Evolutionary conservation across 139 green algal genomes (phyloP).

Genomic region (Ettlia oleoabundans): DNA sequence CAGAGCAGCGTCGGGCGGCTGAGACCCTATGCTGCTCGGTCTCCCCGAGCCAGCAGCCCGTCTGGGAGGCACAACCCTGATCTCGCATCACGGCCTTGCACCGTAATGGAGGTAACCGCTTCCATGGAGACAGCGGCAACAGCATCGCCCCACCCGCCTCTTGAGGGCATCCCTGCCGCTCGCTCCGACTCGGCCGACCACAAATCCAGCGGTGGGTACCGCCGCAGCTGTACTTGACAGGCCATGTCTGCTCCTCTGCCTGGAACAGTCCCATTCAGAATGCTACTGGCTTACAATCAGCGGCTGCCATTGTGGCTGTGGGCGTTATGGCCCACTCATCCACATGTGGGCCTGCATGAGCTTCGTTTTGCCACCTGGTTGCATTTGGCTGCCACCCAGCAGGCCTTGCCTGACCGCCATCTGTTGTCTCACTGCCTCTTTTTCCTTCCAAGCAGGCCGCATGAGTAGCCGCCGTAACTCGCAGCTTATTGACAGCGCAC

Average conservation of each 20-base stretch:
- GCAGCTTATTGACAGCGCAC: slow-evolving; percentile 1
- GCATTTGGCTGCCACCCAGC: not conserved
- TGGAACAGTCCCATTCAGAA: no score
- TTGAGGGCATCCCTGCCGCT: no score
- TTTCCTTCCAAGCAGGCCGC: no score
- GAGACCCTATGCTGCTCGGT: not conserved
- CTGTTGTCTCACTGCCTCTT: not conserved
- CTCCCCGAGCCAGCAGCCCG: not conserved
- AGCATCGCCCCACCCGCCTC: not conserved
- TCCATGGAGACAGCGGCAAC: not conserved
- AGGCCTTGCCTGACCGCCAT: not conserved
- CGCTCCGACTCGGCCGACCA: no score
- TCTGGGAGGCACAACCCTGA: not conserved
- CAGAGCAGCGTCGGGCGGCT: not conserved
- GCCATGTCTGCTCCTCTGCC: not conserved
- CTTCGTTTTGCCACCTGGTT: no score
- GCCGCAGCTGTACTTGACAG: not conserved
- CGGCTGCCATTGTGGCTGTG: not conserved
- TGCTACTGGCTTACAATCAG: no score
- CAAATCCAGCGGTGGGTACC: not conserved
- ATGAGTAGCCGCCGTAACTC: not conserved
- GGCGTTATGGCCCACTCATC: not conserved
- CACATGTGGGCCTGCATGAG: no score
- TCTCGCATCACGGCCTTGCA: not conserved
- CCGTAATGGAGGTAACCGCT: slow-evolving; percentile 15